Evolutionary conservation across 352 stramenopile species (phyloP).

Genomic region (Pythium grandisporangium): DNA sequence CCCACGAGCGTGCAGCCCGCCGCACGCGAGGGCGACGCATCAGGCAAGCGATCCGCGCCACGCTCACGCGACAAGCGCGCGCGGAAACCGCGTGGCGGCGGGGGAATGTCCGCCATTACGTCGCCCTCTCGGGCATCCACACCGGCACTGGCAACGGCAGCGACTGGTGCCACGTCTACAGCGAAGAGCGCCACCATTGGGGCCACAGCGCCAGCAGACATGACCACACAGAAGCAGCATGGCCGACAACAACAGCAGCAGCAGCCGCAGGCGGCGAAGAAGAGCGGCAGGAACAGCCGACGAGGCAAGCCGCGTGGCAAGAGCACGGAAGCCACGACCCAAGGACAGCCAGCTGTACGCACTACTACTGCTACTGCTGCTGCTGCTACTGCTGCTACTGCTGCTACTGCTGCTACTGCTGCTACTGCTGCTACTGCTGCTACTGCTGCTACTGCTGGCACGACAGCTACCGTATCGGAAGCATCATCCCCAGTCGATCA

Average conservation of each 20-base stretch:
- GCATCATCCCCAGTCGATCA: no score
- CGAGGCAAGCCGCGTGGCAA: no score
- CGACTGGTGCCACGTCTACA: no score
- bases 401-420: no score
- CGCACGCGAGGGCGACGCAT: background rate
- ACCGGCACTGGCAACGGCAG: no score
- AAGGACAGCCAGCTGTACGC: slow-evolving; percentile 1
- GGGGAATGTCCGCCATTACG: no score
- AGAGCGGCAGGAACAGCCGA: background rate
- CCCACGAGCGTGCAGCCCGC: background rate
- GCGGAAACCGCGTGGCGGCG: no score
- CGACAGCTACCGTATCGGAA: background rate
- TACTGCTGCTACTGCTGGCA: background rate
- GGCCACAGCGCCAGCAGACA: background rate
- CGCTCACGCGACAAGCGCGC: background rate
- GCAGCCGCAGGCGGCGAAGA: background rate
- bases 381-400: no score
- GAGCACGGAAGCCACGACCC: no score
- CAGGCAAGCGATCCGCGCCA: background rate
- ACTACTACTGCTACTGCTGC: background rate
- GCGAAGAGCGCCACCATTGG: background rate
- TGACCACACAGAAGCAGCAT: background rate
- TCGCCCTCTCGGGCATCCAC: no score
- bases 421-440: no score
- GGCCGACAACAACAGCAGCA: background rate